Evolutionary conservation across 2,329 filamentous ascomycete species (phyloP), one percentile per base, ranked within the genome.

Genomic region (Penicillium fuscoglaucum): DNA sequence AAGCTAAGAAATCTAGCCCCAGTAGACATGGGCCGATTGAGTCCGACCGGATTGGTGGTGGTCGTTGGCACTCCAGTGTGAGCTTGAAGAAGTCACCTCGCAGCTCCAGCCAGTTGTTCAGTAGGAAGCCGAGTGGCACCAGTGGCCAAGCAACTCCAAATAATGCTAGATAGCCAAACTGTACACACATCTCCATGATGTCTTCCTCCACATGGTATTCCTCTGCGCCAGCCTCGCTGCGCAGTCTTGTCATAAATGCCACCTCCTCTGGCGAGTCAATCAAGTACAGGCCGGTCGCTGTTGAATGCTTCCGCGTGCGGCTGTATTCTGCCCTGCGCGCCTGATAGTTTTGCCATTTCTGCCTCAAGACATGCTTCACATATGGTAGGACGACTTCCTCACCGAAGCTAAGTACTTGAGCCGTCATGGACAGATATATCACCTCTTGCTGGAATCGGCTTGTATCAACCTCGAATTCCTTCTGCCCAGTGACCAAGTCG

Each of bases 81-180:
- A 98, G 96, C 75, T 99, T 99, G 78, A 96, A 84, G 2, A 93
- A 93, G 71, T 99, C 95, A 0, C 91, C 91, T 43, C 95, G 90
- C 40, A 98, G 84, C 73, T 98, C 95, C 57, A 99, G 80, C 92
- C 93, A 98, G 78, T 98, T 96, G 78, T 98, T 98, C 75, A 95
- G 80, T 13, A 98, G 79, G 79, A 98, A 98, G 1, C 90, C 93
- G 57, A 91, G 83, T 2, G 90, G 88, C 0, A 93, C 93, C n/a
- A 98, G 80, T 0, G 95, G 95, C 95, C 95, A 99, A 55, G 96
- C 87, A 2, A 95, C 90, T 0, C 91, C 95, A 75, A 98, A 98
- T 10, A 98, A 83, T 0, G 90, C 89, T 0, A 99, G 82, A 72
- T 97, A 98, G 31, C 93, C 91, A 80, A 84, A 91, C 68, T 95